Evolutionary conservation across 2,329 filamentous ascomycete genomes (phyloP), one percentile per base, ranked within the genome.

Genomic region (Ophiosphaerella narmari): DNA sequence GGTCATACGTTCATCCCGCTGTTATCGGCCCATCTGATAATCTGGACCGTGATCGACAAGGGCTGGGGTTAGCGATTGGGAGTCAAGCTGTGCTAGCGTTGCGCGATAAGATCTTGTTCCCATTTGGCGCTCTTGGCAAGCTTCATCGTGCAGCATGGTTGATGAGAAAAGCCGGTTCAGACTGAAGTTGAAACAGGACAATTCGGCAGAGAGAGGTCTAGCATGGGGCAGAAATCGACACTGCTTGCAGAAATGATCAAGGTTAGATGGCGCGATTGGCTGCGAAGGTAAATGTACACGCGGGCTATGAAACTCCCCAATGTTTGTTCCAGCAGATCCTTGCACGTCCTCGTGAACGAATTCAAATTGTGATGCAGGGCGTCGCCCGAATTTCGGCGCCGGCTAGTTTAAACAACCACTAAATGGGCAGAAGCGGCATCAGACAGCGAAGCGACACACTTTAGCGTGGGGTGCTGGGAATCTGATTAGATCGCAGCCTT

Each of bases 1-100:
- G 54, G 52, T 42, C 43, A 48, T 46, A 40, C 50, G 46, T 34
- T 47, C 39, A 39, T 26, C 44, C 35, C 46, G 23, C 48, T 14
- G 14, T 56, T 58, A 67, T 66, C 63, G 58, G 59, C 29, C 62
- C 58, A 67, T 66, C 61, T 64, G 63, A 65, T 66, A 65, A 66
- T 65, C 63, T 62, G 57, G 63, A 54, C 57, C 56, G 16, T 35
- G 39, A 50, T 52, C 50, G 59, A 46, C 52, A 37, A 40, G 46
- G 43, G 34, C 14, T 37, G 45, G 54, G 55, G 46, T 56, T 58
- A 55, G 58, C 60, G 52, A 58, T 18, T 44, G 44, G 43, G 52
- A 9, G 40, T 46, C 42, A 60, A 62, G 50, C 43, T 34, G 43
- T 43, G 23, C 52, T 66, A 62, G 52, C 24, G 5, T 11, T 38